phyloP scores from a whole-genome alignment of 306 rosid genomes.

The Sicyos baderoa region DNA sequence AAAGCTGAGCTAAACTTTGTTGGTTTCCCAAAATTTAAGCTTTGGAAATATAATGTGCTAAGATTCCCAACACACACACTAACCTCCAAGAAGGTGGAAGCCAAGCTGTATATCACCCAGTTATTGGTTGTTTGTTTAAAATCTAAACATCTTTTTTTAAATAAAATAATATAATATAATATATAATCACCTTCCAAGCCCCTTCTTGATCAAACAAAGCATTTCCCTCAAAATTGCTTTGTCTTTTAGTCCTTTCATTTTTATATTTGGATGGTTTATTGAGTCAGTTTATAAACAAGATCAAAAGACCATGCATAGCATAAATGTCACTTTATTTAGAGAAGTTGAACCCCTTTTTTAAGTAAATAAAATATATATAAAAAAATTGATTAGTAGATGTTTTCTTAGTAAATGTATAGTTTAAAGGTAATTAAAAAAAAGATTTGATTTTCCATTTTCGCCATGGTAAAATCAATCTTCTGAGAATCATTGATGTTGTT shows the following conservation, averaged over 20 bases:
- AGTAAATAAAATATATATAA: no score
- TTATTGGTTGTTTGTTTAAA: background rate
- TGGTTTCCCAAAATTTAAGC: constrained; percentile 7
- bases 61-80: constrained; percentile 12
- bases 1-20: constrained; percentile 3
- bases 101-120: constrained; percentile 13
- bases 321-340: no score
- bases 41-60: constrained; percentile 18
- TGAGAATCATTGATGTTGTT: no score
- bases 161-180: background rate
- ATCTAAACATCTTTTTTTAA: background rate
- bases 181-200: background rate
- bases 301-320: background rate
- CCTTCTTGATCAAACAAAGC: background rate
- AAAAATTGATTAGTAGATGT: no score
- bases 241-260: background rate
- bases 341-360: no score
- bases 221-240: background rate
- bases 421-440: no score
- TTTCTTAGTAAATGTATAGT: no score
- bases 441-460: no score
- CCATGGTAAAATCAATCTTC: no score
- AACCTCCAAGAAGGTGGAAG: constrained; percentile 4
- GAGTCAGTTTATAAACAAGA: background rate
- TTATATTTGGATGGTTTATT: background rate